These are phyloP conservation scores for Fraxinus velutina DNA, from an alignment of 305 asterid species.

Conservation along the genomic window DNA sequence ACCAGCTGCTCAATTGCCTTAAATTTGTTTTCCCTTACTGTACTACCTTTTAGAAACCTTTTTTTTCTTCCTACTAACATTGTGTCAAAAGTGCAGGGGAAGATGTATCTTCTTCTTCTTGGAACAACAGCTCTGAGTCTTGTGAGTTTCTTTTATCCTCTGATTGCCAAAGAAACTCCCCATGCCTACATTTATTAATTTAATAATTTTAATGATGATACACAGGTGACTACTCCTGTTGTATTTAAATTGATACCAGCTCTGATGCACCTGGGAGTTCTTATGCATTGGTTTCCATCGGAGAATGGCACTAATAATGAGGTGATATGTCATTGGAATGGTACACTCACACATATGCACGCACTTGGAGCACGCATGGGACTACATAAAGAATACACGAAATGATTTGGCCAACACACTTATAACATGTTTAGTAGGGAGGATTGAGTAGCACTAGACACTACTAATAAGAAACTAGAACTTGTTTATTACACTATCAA, in stretches of 20 bases:
- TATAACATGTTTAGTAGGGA: not conserved
- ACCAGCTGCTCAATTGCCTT: not conserved
- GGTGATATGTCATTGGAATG: conserved; percentile 38
- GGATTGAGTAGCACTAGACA: not conserved
- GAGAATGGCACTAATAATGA: conserved; percentile 49
- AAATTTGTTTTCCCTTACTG: not conserved
- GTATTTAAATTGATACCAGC: conserved; percentile 86
- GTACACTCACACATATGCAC: not conserved
- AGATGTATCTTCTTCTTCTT: conserved; percentile 90
- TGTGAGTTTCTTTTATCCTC: conserved; percentile 41
- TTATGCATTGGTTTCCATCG: conserved; percentile 86
- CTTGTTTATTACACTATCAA: not conserved
- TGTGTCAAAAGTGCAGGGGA: conserved; percentile 52
- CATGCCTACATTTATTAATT: conserved; percentile 5
- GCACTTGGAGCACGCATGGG: not conserved
- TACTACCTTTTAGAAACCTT: not conserved
- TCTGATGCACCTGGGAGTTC: conserved; percentile 68
- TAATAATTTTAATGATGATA: conserved; percentile 8
- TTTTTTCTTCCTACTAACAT: not conserved
- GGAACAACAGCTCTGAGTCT: conserved; percentile 98
- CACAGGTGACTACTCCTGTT: conserved; percentile 91
- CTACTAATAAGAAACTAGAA: not conserved
- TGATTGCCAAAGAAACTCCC: conserved; percentile 9
- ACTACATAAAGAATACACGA: not conserved
- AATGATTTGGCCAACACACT: not conserved